Evolutionary conservation across 1,284 basidiomycete species (phyloP).

Genomic region (Paramarasmius palmivorus): DNA sequence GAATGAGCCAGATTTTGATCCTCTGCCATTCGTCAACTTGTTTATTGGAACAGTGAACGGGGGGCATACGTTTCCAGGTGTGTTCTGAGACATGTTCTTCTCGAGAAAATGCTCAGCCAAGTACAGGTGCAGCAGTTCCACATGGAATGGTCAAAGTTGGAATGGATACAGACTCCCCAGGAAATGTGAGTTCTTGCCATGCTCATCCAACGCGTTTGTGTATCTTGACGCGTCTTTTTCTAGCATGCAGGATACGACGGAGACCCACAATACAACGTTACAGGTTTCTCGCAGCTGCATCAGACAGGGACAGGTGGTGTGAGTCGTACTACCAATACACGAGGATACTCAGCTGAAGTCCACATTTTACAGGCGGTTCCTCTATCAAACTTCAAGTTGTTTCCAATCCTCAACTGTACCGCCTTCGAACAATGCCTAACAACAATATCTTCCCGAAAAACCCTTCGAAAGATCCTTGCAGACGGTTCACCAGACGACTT

Average conservation of each 20-base stretch:
- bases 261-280: too few relatives aligned
- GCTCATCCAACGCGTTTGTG: background rate
- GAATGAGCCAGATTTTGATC: conserved; percentile 21
- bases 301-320: too few relatives aligned
- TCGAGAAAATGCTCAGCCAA: background rate
- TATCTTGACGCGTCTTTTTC: background rate
- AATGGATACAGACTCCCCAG: conserved; percentile 64
- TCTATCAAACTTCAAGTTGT: conserved; percentile 63
- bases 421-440: conserved; percentile 52
- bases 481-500: conserved; percentile 58
- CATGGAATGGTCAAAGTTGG: conserved; percentile 68
- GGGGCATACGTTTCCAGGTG: conserved; percentile 64
- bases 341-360: too few relatives aligned
- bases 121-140: conserved; percentile 57
- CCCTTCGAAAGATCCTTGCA: conserved; percentile 40
- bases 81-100: conserved; percentile 4
- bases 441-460: conserved; percentile 43
- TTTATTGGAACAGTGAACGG: conserved; percentile 44
- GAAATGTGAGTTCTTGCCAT: conserved; percentile 46
- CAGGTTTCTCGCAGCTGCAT: too few relatives aligned
- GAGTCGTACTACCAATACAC: too few relatives aligned
- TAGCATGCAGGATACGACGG: too few relatives aligned
- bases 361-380: conserved; percentile 48
- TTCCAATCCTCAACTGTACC: conserved; percentile 50
- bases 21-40: conserved; percentile 47